Conservation (phyloP, 768 basidiomycete species). For the Russula foetens region DNA sequence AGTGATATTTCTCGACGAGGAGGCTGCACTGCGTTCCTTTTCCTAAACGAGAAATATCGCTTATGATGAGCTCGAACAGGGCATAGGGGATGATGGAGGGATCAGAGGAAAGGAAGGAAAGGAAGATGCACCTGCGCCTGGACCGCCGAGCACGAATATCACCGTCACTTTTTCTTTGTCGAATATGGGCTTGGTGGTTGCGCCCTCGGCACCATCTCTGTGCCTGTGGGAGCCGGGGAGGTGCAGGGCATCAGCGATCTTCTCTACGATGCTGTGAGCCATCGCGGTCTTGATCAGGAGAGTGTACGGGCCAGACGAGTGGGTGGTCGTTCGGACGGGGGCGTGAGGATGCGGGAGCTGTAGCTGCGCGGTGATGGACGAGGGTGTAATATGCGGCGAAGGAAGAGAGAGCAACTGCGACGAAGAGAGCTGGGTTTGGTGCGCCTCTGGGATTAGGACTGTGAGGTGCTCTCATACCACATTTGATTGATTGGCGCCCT, state of each 20-base stretch:
- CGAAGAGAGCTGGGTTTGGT: slow-evolving; percentile 58
- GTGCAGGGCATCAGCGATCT: slow-evolving; percentile 32
- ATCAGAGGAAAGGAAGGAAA: background rate
- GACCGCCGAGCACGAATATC: slow-evolving; percentile 93
- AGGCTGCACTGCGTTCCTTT: slow-evolving; percentile 92
- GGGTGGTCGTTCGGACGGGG: slow-evolving; percentile 58
- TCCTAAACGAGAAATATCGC: slow-evolving; percentile 37
- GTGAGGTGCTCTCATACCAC: background rate
- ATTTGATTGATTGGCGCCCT: background rate
- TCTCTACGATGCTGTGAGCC: slow-evolving; percentile 37
- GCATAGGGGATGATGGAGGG: background rate
- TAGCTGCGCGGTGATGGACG: slow-evolving; percentile 46
- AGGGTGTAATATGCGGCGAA: slow-evolving; percentile 51
- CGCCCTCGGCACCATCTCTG: no score
- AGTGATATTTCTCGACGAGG: slow-evolving; percentile 78
- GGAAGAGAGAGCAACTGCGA: slow-evolving; percentile 47
- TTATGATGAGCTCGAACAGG: background rate
- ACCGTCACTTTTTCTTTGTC: slow-evolving; percentile 71
- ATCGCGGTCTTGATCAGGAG: slow-evolving; percentile 21
- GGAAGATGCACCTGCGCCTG: slow-evolving; percentile 70
- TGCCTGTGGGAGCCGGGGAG: slow-evolving; percentile 16
- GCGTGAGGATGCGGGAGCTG: slow-evolving; percentile 51
- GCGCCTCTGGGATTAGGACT: slow-evolving; percentile 23
- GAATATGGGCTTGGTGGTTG: slow-evolving; percentile 42
- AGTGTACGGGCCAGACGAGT: slow-evolving; percentile 52